Evolutionary conservation across 805 yeast genomes (phyloP).

Genomic region (Yamadazyma olivae): DNA sequence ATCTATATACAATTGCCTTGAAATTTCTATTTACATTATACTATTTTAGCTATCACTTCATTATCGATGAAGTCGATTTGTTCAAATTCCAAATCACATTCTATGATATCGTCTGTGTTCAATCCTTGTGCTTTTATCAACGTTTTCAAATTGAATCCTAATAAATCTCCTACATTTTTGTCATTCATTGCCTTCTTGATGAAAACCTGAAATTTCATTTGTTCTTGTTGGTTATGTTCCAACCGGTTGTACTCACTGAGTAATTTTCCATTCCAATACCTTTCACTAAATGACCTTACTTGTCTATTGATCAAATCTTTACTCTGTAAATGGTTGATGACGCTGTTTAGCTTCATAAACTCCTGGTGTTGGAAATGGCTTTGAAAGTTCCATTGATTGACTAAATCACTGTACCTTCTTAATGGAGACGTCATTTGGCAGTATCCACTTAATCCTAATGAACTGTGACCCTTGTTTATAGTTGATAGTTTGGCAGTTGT

Average conservation of each 20-base stretch:
- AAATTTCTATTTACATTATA: too few relatives aligned
- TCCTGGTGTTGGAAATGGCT: slow-evolving; percentile 11
- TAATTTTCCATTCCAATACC: slow-evolving; percentile 38
- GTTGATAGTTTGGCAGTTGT: slow-evolving; percentile 52
- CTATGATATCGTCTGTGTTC: slow-evolving; percentile 7
- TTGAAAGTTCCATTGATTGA: slow-evolving; percentile 73
- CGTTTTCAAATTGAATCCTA: slow-evolving; percentile 14
- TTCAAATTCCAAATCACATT: slow-evolving; percentile 14
- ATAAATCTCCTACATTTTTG: slow-evolving; percentile 1
- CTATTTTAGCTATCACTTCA: slow-evolving; percentile 1
- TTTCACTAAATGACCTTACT: slow-evolving; percentile 21
- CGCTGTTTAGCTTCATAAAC: slow-evolving; percentile 10
- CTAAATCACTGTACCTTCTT: slow-evolving; percentile 74
- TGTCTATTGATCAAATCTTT: slow-evolving; percentile 25
- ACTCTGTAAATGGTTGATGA: slow-evolving; percentile 30
- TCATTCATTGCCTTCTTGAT: slow-evolving; percentile 8
- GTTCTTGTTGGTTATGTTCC: neutral
- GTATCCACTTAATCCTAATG: slow-evolving; percentile 62
- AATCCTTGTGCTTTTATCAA: slow-evolving; percentile 17
- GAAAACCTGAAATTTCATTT: slow-evolving; percentile 22
- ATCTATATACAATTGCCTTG: too few relatives aligned
- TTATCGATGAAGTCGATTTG: slow-evolving; percentile 36
- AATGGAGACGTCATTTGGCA: slow-evolving; percentile 86
- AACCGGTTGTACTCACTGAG: slow-evolving; percentile 21
- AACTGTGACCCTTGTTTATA: slow-evolving; percentile 48